Evolutionary conservation across 345 rosid genomes (phyloP).

Genomic region (Isatis tinctoria): DNA sequence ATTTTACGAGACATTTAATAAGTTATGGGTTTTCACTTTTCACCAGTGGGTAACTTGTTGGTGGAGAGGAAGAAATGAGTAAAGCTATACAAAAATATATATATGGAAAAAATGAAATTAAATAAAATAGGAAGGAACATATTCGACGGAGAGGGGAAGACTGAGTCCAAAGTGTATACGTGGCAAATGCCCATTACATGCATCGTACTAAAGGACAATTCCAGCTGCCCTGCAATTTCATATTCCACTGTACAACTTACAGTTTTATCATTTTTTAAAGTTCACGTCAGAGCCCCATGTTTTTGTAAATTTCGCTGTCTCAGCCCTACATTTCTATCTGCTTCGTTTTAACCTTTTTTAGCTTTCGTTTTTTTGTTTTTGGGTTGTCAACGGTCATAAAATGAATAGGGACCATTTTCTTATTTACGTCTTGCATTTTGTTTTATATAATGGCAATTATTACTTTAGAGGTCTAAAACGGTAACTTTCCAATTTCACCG

Average conservation of each 20-base stretch:
- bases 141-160: constrained; percentile 19
- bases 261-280: background rate
- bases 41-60: constrained; percentile 30
- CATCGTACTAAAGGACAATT: constrained; percentile 28
- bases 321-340: background rate
- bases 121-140: constrained; percentile 12
- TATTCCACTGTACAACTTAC: constrained; percentile 4
- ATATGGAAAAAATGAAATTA: background rate
- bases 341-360: background rate
- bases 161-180: constrained; percentile 15
- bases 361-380: background rate
- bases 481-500: background rate
- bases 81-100: background rate
- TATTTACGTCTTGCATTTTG: background rate
- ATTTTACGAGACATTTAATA: constrained; percentile 25
- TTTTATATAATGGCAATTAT: background rate
- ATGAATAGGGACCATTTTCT: background rate
- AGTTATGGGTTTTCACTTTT: constrained; percentile 12
- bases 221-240: constrained; percentile 31
- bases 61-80: constrained; percentile 7
- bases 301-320: background rate
- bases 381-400: constrained; percentile 7
- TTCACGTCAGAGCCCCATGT: constrained; percentile 22
- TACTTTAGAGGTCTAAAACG: background rate
- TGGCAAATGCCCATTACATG: constrained; percentile 32